A percentile compares a stretch with the other conserved stretches of the same genome.
phyloP scores from a whole-genome alignment of 2,329 filamentous ascomycete species.

The Zymoseptoria tritici region DNA sequence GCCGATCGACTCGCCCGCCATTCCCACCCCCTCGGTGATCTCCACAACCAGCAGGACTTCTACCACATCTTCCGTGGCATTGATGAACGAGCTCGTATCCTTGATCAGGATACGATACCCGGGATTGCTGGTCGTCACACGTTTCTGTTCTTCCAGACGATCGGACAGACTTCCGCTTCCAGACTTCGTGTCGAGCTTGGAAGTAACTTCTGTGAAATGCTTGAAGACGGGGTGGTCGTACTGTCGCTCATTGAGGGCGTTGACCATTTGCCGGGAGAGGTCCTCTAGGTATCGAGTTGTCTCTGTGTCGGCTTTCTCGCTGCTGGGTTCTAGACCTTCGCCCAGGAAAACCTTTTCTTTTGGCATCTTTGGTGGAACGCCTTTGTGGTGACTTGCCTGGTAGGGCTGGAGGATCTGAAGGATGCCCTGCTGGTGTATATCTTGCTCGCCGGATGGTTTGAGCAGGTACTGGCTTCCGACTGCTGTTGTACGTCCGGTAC shows the following conservation, averaged over 20 bases:
- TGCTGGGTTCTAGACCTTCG: background rate
- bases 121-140: background rate
- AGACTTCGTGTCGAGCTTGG: background rate
- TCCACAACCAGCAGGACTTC: background rate
- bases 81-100: background rate
- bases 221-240: background rate
- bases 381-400: background rate
- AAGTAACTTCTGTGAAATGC: background rate
- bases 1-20: background rate
- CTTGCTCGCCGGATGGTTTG: background rate
- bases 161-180: background rate
- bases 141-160: background rate
- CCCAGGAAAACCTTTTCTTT: background rate
- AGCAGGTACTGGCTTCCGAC: background rate
- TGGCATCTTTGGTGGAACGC: background rate
- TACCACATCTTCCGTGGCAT: background rate
- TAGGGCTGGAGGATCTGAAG: background rate
- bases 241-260: background rate
- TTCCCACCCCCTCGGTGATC: background rate
- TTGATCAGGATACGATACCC: background rate
- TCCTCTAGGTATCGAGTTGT: background rate
- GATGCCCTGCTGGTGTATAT: background rate
- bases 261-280: background rate
- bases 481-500: background rate
- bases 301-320: background rate